Evolutionary conservation across 495 filamentous ascomycete genomes (phyloP), one percentile per base, ranked within the genome.

Genomic region (Penicillium macrosclerotiorum): DNA sequence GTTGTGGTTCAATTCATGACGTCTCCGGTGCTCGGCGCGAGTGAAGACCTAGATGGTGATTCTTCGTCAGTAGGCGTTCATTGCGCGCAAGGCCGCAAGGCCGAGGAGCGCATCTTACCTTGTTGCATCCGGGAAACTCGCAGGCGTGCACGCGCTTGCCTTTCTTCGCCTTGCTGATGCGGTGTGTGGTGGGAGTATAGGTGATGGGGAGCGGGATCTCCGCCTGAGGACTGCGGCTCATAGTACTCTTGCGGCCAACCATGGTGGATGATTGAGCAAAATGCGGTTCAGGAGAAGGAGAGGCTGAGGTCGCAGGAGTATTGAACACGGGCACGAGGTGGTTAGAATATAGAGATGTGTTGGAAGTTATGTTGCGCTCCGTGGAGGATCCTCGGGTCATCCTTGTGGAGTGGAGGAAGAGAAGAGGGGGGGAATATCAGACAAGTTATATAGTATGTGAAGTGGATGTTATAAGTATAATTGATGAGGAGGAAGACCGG

Each of bases 1-100:
- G 57, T 83, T 82, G 69, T 96, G 90, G 63, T 91, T 91, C 37
- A 91, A 68, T 64, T 94, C 86, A 69, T 95, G 90, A 37, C 89
- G 89, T 65, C 89, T 90, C 41, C 25, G 56, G 29, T 96, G 90
- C 60, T 96, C 90, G 22, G 88, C 89, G 59, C 90, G 77, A 14
- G 89, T 93, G 59, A 89, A 90, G 38, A 86, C 83, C 84, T 86
- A 47, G 27, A 36, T 20, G 26, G 13, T 45, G 42, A 48, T 42
- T 9, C n/a, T n/a, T n/a, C 18, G 18, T 39, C 44, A 38, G 49
- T 66, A 26, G 57, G 37, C 39, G 37, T n/a, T n/a, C 17, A 22
- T 20, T 29, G 29, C 22, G 52, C 23, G n/a, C 29, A 14, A 3
- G 6, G 6, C 5, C 3, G 17, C 4, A 24, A 16, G 17, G 2